These are phyloP conservation scores for Leccinum subrobustum DNA, from an alignment of 1,284 basidiomycete species.

Conservation along the genomic window DNA sequence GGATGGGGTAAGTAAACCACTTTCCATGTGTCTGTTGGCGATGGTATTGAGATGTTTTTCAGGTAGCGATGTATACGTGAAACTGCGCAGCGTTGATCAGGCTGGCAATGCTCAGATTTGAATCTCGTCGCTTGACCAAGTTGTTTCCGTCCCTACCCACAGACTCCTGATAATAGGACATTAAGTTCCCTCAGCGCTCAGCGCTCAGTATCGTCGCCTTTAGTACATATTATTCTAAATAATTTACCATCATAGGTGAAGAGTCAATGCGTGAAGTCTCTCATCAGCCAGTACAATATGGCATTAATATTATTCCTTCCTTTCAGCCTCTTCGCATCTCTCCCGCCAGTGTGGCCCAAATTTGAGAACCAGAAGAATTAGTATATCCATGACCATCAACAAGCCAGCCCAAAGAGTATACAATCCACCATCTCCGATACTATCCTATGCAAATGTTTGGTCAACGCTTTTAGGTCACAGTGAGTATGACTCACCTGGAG, in stretches of 20 bases:
- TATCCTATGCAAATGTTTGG: slow-evolving; percentile 31
- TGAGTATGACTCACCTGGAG: slow-evolving; percentile 46
- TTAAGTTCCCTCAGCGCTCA: neutral
- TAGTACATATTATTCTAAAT: slow-evolving; percentile 4
- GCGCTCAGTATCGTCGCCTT: neutral
- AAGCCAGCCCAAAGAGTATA: slow-evolving; percentile 74
- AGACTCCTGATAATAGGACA: slow-evolving; percentile 1
- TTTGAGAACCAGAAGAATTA: slow-evolving; percentile 52
- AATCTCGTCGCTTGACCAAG: neutral
- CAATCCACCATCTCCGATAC: slow-evolving; percentile 69
- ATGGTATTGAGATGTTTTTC: slow-evolving; percentile 3
- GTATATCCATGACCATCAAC: slow-evolving; percentile 47
- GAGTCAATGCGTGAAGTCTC: neutral
- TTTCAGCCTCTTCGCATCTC: slow-evolving; percentile 37
- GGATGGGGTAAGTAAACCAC: slow-evolving; percentile 64
- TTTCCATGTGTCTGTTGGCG: neutral
- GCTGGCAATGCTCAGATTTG: slow-evolving; percentile 53
- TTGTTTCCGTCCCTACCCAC: neutral
- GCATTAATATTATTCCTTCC: slow-evolving; percentile 1
- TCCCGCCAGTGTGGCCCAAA: slow-evolving; percentile 47
- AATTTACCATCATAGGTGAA: slow-evolving; percentile 17
- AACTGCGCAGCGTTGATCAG: slow-evolving; percentile 69
- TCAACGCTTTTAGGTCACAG: neutral
- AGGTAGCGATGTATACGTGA: slow-evolving; percentile 79
- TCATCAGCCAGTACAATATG: neutral